phyloP scores from a whole-genome alignment of 1,284 basidiomycete species.

The Puccinia horiana region DNA sequence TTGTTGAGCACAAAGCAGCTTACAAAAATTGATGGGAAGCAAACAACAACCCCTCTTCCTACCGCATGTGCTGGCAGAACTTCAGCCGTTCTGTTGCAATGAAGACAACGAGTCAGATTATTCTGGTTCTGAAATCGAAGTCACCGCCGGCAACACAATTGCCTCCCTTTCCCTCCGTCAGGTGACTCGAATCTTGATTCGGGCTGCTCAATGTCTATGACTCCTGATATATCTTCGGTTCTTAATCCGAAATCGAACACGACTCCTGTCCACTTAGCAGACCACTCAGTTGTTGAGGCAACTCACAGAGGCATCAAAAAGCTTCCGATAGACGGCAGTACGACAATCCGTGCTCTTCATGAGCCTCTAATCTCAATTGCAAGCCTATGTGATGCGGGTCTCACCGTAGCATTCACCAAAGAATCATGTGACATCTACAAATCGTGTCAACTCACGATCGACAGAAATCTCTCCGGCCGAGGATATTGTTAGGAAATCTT shows the following conservation, averaged over 20 bases:
- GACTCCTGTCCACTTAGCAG: background rate
- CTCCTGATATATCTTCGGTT: background rate
- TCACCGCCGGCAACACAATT: background rate
- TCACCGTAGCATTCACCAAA: background rate
- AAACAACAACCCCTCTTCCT: background rate
- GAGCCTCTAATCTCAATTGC: background rate
- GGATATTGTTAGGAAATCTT: background rate
- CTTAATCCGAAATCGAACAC: no score
- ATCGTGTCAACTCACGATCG: no score
- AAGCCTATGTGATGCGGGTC: background rate
- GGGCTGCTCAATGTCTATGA: background rate
- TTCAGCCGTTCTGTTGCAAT: background rate
- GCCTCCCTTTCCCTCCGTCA: no score
- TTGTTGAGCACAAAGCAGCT: background rate
- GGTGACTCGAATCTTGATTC: background rate
- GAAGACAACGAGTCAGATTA: background rate
- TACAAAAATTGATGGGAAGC: background rate
- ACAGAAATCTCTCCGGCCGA: background rate
- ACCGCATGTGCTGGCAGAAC: no score
- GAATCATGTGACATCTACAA: background rate
- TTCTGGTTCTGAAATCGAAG: background rate
- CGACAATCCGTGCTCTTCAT: background rate
- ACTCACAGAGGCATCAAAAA: background rate
- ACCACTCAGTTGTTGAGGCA: background rate
- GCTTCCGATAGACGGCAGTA: background rate